Evolutionary conservation across 768 basidiomycete species (phyloP).

Genomic region (Amanita subjunquillea): DNA sequence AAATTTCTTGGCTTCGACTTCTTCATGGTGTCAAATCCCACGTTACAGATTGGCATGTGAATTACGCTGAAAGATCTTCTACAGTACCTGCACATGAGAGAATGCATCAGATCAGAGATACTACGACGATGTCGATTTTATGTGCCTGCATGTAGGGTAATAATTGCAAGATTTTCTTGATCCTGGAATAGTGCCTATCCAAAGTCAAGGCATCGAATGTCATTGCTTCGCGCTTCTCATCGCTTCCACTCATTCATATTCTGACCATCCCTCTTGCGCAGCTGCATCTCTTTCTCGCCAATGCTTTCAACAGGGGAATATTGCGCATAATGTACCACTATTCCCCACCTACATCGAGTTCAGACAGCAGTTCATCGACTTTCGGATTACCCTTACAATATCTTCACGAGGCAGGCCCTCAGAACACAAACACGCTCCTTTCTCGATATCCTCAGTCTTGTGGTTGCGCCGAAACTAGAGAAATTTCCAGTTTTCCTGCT

Average conservation of each 20-base stretch:
- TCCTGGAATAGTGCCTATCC: not conserved
- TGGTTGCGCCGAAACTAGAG: conserved; percentile 1
- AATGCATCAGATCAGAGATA: conserved; percentile 2
- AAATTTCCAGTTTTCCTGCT: conserved; percentile 3
- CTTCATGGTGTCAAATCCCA: conserved; percentile 11
- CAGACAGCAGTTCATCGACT: conserved; percentile 2
- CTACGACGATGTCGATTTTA: not conserved
- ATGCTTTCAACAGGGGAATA: conserved; percentile 2
- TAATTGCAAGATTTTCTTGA: conserved; percentile 2
- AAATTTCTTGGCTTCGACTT: conserved; percentile 11
- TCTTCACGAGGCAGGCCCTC: conserved; percentile 3
- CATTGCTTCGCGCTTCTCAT: conserved; percentile 2
- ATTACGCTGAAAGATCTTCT: not conserved
- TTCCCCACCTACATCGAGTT: not conserved
- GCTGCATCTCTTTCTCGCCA: conserved; percentile 3
- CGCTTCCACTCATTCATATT: not conserved
- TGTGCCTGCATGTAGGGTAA: conserved; percentile 6
- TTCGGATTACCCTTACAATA: conserved; percentile 4
- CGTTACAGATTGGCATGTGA: conserved; percentile 2
- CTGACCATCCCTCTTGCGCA: not conserved
- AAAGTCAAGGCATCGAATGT: conserved; percentile 1
- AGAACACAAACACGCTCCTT: not conserved
- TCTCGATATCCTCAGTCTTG: conserved; percentile 1
- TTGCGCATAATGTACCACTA: conserved; percentile 7
- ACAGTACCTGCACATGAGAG: not conserved